Evolutionary conservation across 192 early-diverging fungal species (phyloP).

Genomic region (Lobosporangium transversale): DNA sequence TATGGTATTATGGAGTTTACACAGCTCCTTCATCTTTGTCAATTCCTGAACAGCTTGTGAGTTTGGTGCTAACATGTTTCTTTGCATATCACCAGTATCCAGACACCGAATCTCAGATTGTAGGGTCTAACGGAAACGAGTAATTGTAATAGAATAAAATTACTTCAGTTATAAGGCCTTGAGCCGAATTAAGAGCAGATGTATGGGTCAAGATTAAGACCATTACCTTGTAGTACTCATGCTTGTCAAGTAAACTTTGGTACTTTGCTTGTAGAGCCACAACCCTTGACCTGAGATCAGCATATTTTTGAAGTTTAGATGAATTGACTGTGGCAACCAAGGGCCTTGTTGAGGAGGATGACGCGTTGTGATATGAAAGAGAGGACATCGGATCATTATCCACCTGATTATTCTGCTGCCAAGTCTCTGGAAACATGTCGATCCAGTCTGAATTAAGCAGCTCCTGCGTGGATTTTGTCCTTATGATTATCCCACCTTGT

Average conservation of each 20-base stretch:
- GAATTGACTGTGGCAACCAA: background rate
- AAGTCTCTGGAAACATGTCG: constrained; percentile 41
- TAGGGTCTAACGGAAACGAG: constrained; percentile 9
- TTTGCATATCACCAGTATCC: constrained; percentile 33
- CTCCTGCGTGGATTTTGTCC: constrained; percentile 31
- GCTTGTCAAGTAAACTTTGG: constrained; percentile 26
- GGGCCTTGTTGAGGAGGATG: background rate
- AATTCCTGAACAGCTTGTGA: constrained; percentile 27
- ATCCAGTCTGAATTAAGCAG: constrained; percentile 40
- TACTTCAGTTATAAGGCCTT: background rate
- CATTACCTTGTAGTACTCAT: constrained; percentile 45
- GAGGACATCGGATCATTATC: background rate
- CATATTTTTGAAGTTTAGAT: constrained; percentile 25
- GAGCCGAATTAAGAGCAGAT: background rate
- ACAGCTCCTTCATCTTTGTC: constrained; percentile 26
- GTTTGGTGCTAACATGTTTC: constrained; percentile 20
- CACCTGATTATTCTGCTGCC: constrained; percentile 23
- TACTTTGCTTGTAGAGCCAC: constrained; percentile 26
- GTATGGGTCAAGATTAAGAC: background rate
- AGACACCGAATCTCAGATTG: constrained; percentile 20
- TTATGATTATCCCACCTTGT: constrained; percentile 40
- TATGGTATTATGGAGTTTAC: too few relatives aligned
- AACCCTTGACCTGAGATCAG: constrained; percentile 28
- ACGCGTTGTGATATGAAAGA: background rate
- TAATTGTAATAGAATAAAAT: background rate